Percentiles rank a stretch among this genome's conserved stretches.
phyloP scores from a whole-genome alignment of 2,329 filamentous ascomycete species.

The Chaetomium globosum region DNA sequence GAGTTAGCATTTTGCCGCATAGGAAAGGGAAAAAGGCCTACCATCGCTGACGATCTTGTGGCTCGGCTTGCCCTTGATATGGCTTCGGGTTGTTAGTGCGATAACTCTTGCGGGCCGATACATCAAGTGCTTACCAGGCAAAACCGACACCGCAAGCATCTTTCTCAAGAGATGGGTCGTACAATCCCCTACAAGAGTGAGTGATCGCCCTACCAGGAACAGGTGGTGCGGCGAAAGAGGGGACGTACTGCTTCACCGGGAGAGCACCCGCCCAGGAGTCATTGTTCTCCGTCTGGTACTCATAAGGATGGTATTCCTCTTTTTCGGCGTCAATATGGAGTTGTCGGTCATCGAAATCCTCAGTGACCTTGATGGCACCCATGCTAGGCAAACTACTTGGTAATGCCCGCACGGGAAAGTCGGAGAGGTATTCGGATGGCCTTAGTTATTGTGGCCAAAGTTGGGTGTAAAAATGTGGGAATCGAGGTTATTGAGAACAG shows the following conservation, averaged over 20 bases:
- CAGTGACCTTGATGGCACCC: slow-evolving; percentile 55
- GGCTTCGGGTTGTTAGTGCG: slow-evolving; percentile 55
- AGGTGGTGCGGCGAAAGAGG: neutral
- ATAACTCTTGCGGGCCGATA: slow-evolving; percentile 1
- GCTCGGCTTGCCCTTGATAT: slow-evolving; percentile 95
- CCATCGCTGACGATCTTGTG: slow-evolving; percentile 99
- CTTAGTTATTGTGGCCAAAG: slow-evolving; percentile 11
- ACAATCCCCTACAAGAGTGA: slow-evolving; percentile 67
- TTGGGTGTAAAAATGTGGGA: slow-evolving; percentile 8
- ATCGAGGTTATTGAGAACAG: slow-evolving; percentile 3
- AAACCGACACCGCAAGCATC: slow-evolving; percentile 99
- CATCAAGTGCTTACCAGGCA: slow-evolving; percentile 70
- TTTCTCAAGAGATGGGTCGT: slow-evolving; percentile 94
- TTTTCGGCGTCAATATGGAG: slow-evolving; percentile 62
- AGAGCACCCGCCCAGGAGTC: slow-evolving; percentile 89
- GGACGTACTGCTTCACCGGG: slow-evolving; percentile 81
- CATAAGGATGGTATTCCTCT: slow-evolving; percentile 69
- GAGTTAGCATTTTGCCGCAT: slow-evolving; percentile 9
- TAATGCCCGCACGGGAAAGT: slow-evolving; percentile 20
- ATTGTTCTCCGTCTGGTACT: slow-evolving; percentile 86
- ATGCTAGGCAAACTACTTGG: slow-evolving; percentile 62
- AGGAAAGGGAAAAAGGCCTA: slow-evolving; percentile 48
- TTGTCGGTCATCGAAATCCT: slow-evolving; percentile 70
- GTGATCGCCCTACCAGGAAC: neutral
- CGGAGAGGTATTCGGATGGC: slow-evolving; percentile 13